Evolutionary conservation across 2,329 filamentous ascomycete species (phyloP).

Genomic region (Alternaria gaisen): DNA sequence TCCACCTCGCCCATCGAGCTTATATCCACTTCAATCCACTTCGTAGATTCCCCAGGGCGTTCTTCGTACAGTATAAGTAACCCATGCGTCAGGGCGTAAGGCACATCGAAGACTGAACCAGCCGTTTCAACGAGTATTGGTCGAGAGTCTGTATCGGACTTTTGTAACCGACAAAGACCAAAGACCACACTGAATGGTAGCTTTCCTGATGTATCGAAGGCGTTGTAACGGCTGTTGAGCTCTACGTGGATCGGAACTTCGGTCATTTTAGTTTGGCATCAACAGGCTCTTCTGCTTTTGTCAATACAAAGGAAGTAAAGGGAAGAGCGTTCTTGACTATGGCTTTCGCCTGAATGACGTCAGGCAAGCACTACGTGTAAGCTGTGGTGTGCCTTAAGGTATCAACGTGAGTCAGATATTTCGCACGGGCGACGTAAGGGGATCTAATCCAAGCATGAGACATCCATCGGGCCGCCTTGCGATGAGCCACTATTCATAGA

Average conservation of each 20-base stretch:
- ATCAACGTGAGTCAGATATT: neutral
- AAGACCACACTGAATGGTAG: constrained; percentile 4
- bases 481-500: too few relatives aligned
- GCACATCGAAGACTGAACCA: constrained; percentile 8
- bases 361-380: neutral
- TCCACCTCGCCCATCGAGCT: neutral
- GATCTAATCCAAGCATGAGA: neutral
- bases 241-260: neutral
- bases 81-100: constrained; percentile 6
- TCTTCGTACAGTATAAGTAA: constrained; percentile 3
- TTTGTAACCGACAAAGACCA: constrained; percentile 1
- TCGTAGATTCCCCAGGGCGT: neutral
- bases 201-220: neutral
- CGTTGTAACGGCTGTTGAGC: constrained; percentile 2
- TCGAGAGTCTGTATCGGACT: neutral
- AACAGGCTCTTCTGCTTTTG: too few relatives aligned
- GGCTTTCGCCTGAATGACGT: neutral
- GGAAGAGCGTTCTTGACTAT: neutral
- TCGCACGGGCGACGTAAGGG: neutral
- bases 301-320: neutral
- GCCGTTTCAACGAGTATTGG: constrained; percentile 3
- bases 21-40: constrained; percentile 1
- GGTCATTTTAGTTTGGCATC: neutral
- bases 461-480: too few relatives aligned
- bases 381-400: neutral